Conservation (phyloP, 1,284 basidiomycete genomes). For the Ganoderma sinense region DNA sequence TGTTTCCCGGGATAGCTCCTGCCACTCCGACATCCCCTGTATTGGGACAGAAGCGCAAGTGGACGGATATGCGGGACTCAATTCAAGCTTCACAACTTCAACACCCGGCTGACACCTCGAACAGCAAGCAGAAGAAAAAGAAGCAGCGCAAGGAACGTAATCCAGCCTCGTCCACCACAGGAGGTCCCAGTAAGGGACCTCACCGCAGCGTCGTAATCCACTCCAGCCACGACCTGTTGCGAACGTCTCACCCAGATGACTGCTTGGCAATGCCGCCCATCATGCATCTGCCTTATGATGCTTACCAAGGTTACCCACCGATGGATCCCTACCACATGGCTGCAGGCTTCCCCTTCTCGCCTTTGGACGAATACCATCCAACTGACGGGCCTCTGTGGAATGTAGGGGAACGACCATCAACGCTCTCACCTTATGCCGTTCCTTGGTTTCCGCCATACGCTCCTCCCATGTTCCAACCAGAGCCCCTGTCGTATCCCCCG, state of each 20-base stretch:
- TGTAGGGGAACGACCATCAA: conserved; percentile 5
- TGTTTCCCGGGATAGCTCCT: not conserved
- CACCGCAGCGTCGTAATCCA: not conserved
- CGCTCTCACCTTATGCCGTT: conserved; percentile 5
- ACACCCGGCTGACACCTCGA: not conserved
- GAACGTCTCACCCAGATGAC: not conserved
- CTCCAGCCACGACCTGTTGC: not conserved
- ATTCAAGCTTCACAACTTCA: conserved; percentile 1
- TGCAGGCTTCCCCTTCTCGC: conserved; percentile 2
- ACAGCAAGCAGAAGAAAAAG: conserved; percentile 32
- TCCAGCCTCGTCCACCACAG: not conserved
- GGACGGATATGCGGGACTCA: conserved; percentile 20
- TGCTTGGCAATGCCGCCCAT: not conserved
- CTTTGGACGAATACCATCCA: conserved; percentile 17
- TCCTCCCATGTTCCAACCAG: not conserved
- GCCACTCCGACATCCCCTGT: conserved; percentile 4
- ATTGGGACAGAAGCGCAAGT: conserved; percentile 32
- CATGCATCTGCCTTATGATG: conserved; percentile 10
- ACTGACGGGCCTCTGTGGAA: conserved; percentile 18
- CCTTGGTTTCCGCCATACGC: conserved; percentile 11
- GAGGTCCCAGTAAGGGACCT: not conserved
- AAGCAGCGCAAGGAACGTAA: conserved; percentile 14
- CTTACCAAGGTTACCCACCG: not conserved
- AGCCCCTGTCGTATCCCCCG: not conserved
- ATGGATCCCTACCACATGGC: not conserved